These are phyloP conservation scores for Cicer judaicum DNA, from an alignment of 306 rosid species.

Conservation along the genomic window DNA sequence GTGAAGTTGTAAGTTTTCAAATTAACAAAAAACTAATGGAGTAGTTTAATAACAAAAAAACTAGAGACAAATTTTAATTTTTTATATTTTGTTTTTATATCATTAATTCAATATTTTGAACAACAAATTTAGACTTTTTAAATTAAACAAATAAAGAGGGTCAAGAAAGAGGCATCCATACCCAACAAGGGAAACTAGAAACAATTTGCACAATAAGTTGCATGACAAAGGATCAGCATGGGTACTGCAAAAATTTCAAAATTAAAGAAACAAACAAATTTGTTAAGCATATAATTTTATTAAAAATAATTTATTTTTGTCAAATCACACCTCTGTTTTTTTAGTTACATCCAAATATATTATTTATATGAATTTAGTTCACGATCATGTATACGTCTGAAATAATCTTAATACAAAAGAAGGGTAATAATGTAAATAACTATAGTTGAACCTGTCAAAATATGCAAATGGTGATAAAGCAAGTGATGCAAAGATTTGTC, in stretches of 20 bases:
- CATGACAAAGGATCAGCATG: conserved; percentile 64
- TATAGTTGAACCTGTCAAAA: conserved; percentile 67
- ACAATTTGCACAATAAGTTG: conserved; percentile 69
- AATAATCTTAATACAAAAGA: neutral
- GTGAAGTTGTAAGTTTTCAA: too few species aligned
- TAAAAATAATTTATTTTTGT: neutral
- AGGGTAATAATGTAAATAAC: neutral
- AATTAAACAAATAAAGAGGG: conserved; percentile 5
- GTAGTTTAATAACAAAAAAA: neutral
- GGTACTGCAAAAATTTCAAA: conserved; percentile 58
- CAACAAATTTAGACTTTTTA: neutral
- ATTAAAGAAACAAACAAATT: neutral
- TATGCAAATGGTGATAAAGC: conserved; percentile 78
- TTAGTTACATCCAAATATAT: too few species aligned
- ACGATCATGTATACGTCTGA: neutral
- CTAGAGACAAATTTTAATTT: neutral
- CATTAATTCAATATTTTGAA: neutral
- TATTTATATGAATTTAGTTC: too few species aligned
- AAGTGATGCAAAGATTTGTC: conserved; percentile 83
- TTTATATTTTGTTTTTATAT: neutral
- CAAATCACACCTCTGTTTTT: too few species aligned
- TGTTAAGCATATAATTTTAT: neutral
- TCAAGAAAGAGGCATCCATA: conserved; percentile 50
- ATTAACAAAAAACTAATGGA: too few species aligned
- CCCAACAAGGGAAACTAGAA: conserved; percentile 83